Conservation (phyloP, 1,284 basidiomycete genomes). For the Lentinula novae-zelandiae region DNA sequence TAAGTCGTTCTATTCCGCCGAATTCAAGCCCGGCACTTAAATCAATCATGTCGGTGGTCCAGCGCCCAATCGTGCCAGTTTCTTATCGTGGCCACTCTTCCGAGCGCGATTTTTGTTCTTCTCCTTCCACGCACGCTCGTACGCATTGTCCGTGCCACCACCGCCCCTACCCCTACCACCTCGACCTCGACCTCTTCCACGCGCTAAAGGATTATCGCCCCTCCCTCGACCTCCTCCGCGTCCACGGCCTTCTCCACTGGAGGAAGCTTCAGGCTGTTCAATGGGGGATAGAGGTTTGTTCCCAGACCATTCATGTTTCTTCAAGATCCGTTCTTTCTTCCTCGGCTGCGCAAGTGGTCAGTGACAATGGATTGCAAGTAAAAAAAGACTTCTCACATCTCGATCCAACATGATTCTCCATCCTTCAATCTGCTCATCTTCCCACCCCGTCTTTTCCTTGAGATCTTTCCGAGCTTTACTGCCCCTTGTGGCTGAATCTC, state of each 20-base stretch:
- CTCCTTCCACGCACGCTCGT: conserved; percentile 64
- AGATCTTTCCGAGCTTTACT: conserved; percentile 64
- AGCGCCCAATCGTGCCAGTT: conserved; percentile 56
- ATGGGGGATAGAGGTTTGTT: conserved; percentile 35
- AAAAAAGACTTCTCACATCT: conserved; percentile 51
- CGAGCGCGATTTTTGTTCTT: conserved; percentile 70
- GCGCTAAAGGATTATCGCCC: conserved; percentile 28
- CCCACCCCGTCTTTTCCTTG: conserved; percentile 65
- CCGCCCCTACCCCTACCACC: conserved; percentile 16
- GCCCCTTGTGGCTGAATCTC: conserved; percentile 70
- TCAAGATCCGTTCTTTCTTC: conserved; percentile 66
- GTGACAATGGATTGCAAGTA: not conserved
- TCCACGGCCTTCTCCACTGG: conserved; percentile 19
- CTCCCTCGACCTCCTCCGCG: conserved; percentile 23
- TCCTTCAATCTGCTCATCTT: conserved; percentile 82
- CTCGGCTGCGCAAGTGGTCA: conserved; percentile 41
- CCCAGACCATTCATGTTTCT: conserved; percentile 72
- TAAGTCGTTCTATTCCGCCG: no score
- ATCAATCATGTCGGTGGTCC: conserved; percentile 19
- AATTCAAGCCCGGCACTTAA: no score
- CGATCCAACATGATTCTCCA: conserved; percentile 86
- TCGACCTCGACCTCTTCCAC: conserved; percentile 18
- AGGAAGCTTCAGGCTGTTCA: conserved; percentile 9
- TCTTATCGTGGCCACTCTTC: conserved; percentile 73
- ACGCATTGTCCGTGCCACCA: conserved; percentile 29